A percentile compares a stretch with the other conserved stretches of the same genome.
Evolutionary conservation across 768 basidiomycete species (phyloP).

Genomic region (Austroboletus eburneus): DNA sequence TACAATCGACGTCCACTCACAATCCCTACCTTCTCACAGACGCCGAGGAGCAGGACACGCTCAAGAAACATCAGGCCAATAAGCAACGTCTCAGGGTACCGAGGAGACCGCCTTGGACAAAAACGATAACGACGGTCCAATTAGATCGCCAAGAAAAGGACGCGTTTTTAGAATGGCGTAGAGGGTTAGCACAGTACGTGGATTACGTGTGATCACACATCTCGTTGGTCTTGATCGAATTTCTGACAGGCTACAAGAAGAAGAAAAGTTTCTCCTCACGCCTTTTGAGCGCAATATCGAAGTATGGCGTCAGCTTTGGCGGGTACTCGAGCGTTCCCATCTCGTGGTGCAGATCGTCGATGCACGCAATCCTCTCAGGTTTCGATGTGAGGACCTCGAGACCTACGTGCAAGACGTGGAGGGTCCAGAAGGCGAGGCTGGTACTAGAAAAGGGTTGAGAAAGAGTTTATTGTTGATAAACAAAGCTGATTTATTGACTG

Average conservation of each 20-base stretch:
- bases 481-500: conserved; percentile 89
- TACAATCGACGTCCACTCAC: conserved; percentile 52
- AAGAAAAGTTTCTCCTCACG: conserved; percentile 82
- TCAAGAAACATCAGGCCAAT: conserved; percentile 73
- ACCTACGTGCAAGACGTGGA: conserved; percentile 82
- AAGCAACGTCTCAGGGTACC: conserved; percentile 79
- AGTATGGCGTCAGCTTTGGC: conserved; percentile 98
- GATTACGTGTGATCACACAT: no score
- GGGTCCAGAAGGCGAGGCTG: conserved; percentile 74
- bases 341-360: conserved; percentile 95
- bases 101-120: conserved; percentile 85
- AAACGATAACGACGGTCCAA: conserved; percentile 67
- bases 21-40: conserved; percentile 87
- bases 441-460: conserved; percentile 69
- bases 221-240: background rate
- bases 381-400: conserved; percentile 91
- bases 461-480: conserved; percentile 85
- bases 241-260: conserved; percentile 70
- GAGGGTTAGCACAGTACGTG: conserved; percentile 88
- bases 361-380: conserved; percentile 88
- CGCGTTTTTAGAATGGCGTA: conserved; percentile 89
- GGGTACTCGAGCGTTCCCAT: conserved; percentile 92
- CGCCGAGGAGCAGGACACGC: conserved; percentile 72
- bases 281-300: conserved; percentile 97
- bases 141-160: conserved; percentile 88